These are phyloP conservation scores for Stipa capillata DNA, from an alignment of 176 grass and related monocot genomes.

Conservation along the genomic window DNA sequence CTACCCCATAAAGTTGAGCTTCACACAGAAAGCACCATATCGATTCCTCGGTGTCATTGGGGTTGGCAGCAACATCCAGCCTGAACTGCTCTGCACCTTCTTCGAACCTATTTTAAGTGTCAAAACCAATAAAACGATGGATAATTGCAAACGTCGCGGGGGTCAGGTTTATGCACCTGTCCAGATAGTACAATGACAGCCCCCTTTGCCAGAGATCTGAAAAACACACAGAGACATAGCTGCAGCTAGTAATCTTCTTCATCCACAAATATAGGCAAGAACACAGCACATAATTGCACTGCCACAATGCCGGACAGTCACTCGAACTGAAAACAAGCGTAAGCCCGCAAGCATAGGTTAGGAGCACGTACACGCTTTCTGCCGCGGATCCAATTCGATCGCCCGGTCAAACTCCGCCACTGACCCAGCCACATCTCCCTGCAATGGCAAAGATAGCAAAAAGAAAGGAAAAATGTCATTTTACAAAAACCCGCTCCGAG, in stretches of 20 bases:
- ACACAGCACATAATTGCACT: not conserved
- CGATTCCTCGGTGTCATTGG: conserved; percentile 73
- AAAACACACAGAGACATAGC: no score
- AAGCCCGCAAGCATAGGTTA: not conserved
- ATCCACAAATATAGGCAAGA: no score
- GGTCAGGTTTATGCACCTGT: conserved; percentile 32
- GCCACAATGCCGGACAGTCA: no score
- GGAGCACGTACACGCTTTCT: conserved; percentile 58
- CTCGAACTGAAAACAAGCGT: not conserved
- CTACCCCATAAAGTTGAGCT: conserved; percentile 50
- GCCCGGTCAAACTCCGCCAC: conserved; percentile 67
- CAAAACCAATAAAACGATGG: not conserved
- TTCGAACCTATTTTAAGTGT: conserved; percentile 39
- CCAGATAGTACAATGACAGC: conserved; percentile 74
- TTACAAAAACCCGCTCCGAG: no score
- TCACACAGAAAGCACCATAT: conserved; percentile 95
- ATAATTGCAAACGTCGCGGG: no score
- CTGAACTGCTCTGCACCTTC: conserved; percentile 89
- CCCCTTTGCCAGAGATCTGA: conserved; percentile 95
- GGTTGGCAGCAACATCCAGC: conserved; percentile 71
- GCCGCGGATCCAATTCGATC: conserved; percentile 61
- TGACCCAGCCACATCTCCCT: conserved; percentile 70
- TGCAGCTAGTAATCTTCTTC: no score
- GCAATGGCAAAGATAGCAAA: not conserved
- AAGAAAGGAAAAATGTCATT: no score